phyloP scores from a whole-genome alignment of 345 rosid species.

The Toxicodendron radicans region DNA sequence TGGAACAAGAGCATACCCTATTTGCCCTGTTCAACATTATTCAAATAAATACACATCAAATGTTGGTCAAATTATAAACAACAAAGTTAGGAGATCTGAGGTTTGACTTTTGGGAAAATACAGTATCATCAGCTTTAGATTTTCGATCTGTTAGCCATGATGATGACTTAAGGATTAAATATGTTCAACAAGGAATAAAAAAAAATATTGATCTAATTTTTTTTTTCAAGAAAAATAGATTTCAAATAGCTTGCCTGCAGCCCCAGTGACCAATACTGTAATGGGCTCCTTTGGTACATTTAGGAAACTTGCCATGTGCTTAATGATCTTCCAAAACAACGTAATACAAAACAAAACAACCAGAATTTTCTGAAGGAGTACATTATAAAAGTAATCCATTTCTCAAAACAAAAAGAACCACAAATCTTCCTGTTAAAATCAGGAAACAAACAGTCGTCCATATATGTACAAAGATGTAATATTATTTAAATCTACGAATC shows the following conservation, averaged over 20 bases:
- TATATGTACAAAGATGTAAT: not conserved
- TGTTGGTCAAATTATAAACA: not conserved
- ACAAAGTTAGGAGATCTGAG: too few relatives aligned
- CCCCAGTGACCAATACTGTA: constrained; percentile 68
- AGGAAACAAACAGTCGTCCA: constrained; percentile 11
- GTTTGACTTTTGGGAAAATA: too few relatives aligned
- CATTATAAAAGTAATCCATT: constrained; percentile 37
- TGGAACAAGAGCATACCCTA: constrained; percentile 81
- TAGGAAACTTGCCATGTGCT: constrained; percentile 53
- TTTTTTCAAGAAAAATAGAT: not conserved
- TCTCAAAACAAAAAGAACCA: constrained; percentile 3
- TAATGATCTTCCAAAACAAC: constrained; percentile 57
- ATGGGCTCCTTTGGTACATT: constrained; percentile 61
- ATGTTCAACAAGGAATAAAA: too few relatives aligned
- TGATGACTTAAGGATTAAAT: too few relatives aligned
- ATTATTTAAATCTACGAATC: constrained; percentile 16
- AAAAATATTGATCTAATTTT: too few relatives aligned
- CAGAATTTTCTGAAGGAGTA: constrained; percentile 48
- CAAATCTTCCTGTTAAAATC: constrained; percentile 19
- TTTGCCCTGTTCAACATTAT: constrained; percentile 57
- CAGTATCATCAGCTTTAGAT: too few relatives aligned
- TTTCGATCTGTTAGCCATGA: too few relatives aligned
- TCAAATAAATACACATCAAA: not conserved
- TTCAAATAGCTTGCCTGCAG: constrained; percentile 60
- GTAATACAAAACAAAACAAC: constrained; percentile 42